Evolutionary conservation across 2,329 filamentous ascomycete genomes (phyloP).

Genomic region (Aureobasidium sp.): DNA sequence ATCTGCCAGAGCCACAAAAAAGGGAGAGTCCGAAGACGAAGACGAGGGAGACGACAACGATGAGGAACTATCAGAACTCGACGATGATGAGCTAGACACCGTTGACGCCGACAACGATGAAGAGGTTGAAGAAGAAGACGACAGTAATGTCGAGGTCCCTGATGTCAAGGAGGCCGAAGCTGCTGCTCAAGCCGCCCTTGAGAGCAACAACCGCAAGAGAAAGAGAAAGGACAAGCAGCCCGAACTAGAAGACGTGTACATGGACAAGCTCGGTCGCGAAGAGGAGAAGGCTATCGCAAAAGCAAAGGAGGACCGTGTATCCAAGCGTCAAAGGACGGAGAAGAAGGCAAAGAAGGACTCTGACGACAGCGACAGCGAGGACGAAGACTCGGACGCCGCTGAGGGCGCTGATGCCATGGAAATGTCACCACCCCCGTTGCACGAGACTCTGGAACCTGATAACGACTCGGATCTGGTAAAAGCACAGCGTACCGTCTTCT

Average conservation of each 20-base stretch:
- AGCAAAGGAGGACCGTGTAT: slow-evolving; percentile 1
- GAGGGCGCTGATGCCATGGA: slow-evolving; percentile 35
- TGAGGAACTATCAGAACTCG: slow-evolving; percentile 21
- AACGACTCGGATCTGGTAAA: slow-evolving; percentile 63
- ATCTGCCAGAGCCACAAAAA: slow-evolving; percentile 13
- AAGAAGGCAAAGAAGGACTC: slow-evolving; percentile 16
- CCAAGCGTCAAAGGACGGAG: slow-evolving; percentile 18
- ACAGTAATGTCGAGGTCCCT: slow-evolving; percentile 21
- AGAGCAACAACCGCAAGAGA: slow-evolving; percentile 46
- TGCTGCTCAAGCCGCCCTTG: slow-evolving; percentile 18
- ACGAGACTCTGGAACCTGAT: slow-evolving; percentile 40
- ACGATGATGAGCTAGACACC: slow-evolving; percentile 21
- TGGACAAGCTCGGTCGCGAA: slow-evolving; percentile 52
- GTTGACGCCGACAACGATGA: slow-evolving; percentile 26
- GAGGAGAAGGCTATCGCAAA: slow-evolving; percentile 26
- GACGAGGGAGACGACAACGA: slow-evolving; percentile 27
- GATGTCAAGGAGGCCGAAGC: slow-evolving; percentile 20
- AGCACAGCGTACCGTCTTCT: slow-evolving; percentile 80
- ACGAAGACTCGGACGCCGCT: slow-evolving; percentile 26
- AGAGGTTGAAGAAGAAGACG: slow-evolving; percentile 21
- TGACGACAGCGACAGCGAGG: slow-evolving; percentile 23
- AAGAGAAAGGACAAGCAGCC: slow-evolving; percentile 37
- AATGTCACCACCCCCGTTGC: slow-evolving; percentile 48
- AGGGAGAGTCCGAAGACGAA: slow-evolving; percentile 12
- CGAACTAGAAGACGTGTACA: slow-evolving; percentile 38